Conservation (phyloP, 1,284 basidiomycete species). For the Termitomyces sp. region DNA sequence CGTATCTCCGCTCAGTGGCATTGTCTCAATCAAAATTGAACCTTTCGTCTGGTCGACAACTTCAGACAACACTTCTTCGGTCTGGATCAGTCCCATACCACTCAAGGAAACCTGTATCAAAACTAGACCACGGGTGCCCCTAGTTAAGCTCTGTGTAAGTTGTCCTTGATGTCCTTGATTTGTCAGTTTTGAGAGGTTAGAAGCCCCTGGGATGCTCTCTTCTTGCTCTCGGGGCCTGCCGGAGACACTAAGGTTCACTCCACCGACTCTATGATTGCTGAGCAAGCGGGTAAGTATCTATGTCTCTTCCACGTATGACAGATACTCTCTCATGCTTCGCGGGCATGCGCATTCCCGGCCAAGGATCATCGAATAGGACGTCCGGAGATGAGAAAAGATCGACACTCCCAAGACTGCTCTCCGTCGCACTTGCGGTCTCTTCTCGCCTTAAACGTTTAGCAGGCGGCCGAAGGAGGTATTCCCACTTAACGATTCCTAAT, state of each 20-base stretch:
- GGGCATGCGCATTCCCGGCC: neutral
- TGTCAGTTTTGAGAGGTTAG: neutral
- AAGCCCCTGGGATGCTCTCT: neutral
- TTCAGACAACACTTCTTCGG: neutral
- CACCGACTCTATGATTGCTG: neutral
- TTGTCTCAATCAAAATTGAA: neutral
- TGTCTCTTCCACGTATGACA: slow-evolving; percentile 7
- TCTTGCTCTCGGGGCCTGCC: neutral
- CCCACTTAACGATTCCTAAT: neutral
- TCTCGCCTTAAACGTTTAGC: neutral
- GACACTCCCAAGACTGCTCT: neutral
- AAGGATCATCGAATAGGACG: neutral
- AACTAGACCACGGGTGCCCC: neutral
- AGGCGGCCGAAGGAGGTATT: neutral
- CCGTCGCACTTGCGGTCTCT: neutral
- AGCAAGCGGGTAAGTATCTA: neutral
- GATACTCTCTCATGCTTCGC: slow-evolving; percentile 1
- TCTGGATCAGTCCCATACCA: neutral
- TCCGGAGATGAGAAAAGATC: slow-evolving; percentile 1
- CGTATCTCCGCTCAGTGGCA: neutral
- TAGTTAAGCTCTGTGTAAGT: neutral
- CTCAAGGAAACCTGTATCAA: neutral
- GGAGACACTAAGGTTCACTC: neutral
- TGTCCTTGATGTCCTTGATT: no score
- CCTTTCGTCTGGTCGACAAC: neutral